phyloP scores from a whole-genome alignment of 495 filamentous ascomycete species.

The Talaromyces stipitatus region DNA sequence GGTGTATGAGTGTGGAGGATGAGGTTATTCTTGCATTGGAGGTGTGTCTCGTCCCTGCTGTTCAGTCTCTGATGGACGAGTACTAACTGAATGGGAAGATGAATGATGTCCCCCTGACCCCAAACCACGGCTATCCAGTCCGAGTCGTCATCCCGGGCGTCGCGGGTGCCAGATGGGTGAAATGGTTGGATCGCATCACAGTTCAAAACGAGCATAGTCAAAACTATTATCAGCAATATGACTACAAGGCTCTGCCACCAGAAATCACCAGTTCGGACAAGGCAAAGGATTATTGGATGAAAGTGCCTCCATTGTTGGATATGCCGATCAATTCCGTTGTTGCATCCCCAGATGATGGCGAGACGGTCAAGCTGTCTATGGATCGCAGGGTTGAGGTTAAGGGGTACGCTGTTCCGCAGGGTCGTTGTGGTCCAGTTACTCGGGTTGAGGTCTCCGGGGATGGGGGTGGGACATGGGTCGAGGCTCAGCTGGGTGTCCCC shows the following conservation, averaged over 20 bases:
- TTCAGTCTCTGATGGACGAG: background rate
- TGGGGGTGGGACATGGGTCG: constrained; percentile 41
- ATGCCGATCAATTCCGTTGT: constrained; percentile 56
- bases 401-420: constrained; percentile 51
- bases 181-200: constrained; percentile 56
- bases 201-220: constrained; percentile 49
- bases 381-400: constrained; percentile 37
- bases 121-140: constrained; percentile 54
- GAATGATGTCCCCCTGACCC: constrained; percentile 48
- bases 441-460: constrained; percentile 46
- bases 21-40: constrained; percentile 49
- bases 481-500: constrained; percentile 29
- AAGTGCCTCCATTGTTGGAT: constrained; percentile 48
- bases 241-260: constrained; percentile 59
- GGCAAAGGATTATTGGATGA: constrained; percentile 46
- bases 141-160: constrained; percentile 54
- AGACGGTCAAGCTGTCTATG: constrained; percentile 22
- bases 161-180: constrained; percentile 55
- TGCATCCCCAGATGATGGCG: constrained; percentile 34
- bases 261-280: constrained; percentile 40
- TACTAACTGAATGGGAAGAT: constrained; percentile 32
- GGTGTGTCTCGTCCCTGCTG: constrained; percentile 20
- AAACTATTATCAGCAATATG: constrained; percentile 52
- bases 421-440: constrained; percentile 43
- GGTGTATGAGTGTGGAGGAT: constrained; percentile 36